Conservation (phyloP, 495 filamentous ascomycete species). For the Podospora pseudoanserina region DNA sequence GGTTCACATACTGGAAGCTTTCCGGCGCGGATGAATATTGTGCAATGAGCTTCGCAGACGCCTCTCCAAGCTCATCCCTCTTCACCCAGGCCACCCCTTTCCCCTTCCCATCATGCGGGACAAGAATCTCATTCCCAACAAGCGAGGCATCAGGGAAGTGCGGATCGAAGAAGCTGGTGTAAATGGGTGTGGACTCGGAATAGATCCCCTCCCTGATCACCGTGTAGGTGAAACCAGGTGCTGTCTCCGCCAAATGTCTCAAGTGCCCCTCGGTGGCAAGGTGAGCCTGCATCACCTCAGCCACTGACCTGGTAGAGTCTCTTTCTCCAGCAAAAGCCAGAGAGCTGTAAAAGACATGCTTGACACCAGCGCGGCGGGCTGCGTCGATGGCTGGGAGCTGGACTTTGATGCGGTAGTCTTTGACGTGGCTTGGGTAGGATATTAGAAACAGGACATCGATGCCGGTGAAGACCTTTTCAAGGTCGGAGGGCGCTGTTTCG, state of each 20-base stretch:
- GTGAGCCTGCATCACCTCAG: slow-evolving; percentile 67
- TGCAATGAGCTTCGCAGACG: slow-evolving; percentile 41
- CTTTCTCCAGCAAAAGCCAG: slow-evolving; percentile 53
- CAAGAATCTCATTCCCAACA: slow-evolving; percentile 38
- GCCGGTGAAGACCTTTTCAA: slow-evolving; percentile 39
- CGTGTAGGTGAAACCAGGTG: slow-evolving; percentile 40
- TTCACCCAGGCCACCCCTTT: slow-evolving; percentile 53
- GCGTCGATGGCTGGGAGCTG: slow-evolving; percentile 52
- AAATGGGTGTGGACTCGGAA: slow-evolving; percentile 64
- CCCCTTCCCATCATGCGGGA: slow-evolving; percentile 48
- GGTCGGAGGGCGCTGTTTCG: slow-evolving; percentile 33
- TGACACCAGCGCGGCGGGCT: slow-evolving; percentile 53
- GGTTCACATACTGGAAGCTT: slow-evolving; percentile 35
- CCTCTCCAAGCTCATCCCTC: slow-evolving; percentile 50
- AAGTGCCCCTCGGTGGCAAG: slow-evolving; percentile 60
- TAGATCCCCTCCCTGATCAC: slow-evolving; percentile 62
- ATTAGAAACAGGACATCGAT: slow-evolving; percentile 50
- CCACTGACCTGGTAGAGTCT: slow-evolving; percentile 20
- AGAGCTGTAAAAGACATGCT: slow-evolving; percentile 64
- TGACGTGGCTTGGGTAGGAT: slow-evolving; percentile 40
- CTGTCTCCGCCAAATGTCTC: slow-evolving; percentile 25
- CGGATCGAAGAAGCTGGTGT: slow-evolving; percentile 59
- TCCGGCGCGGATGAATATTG: slow-evolving; percentile 23
- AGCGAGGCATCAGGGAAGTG: slow-evolving; percentile 16
- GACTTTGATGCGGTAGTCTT: slow-evolving; percentile 28